Base-by-base conservation (phyloP, 257 asterid species). In the Solanum boliviense region DNA sequence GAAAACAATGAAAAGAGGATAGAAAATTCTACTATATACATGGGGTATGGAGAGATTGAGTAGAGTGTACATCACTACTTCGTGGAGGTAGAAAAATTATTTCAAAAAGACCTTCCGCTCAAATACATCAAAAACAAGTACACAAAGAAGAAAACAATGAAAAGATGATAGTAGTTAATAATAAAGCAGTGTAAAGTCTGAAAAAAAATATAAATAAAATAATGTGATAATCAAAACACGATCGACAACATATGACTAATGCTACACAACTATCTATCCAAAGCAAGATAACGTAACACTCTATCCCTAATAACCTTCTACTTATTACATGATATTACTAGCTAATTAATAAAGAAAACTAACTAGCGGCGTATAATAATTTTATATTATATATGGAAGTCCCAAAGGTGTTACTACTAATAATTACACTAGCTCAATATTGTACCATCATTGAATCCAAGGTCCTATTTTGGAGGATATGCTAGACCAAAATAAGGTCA, bases 391-490 rank as follows among this genome's bases (percentile, higher is more conserved):
- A 36, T 36, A 39, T 76, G 10, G 84, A 39, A 25, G 60, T 39
- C 16, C 7, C 2, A 76, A 76, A 15, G 31, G 11, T 25, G 84
- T 44, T 2, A 10, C 44, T 9, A 34, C 5, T 73, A 41, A 78
- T 79, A 41, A 79, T 79, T 79, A 46, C 84, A 25, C 7, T 25
- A 25, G 34, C 13, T 38, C 9, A 75, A 23, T 23, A 38, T 6
- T 41, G 36, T 78, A 41, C 84, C 35, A 41, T 46, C 35, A 81
- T 81, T 81, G 85, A 81, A 81, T 27, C 29, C n/a, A 78, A 78
- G 89, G 89, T 60, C 89, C 79, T 76, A 70, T 78, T 81, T 81
- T 46, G 68, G 4, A 11, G 85, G 85, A 46, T 81, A 81, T 81
- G 68, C 9, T 46, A 36, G 38, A 25, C 84, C 18, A 81, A 81